These are phyloP conservation scores for Alternaria postmessia DNA, from an alignment of 2,329 filamentous ascomycete genomes.

Conservation along the genomic window DNA sequence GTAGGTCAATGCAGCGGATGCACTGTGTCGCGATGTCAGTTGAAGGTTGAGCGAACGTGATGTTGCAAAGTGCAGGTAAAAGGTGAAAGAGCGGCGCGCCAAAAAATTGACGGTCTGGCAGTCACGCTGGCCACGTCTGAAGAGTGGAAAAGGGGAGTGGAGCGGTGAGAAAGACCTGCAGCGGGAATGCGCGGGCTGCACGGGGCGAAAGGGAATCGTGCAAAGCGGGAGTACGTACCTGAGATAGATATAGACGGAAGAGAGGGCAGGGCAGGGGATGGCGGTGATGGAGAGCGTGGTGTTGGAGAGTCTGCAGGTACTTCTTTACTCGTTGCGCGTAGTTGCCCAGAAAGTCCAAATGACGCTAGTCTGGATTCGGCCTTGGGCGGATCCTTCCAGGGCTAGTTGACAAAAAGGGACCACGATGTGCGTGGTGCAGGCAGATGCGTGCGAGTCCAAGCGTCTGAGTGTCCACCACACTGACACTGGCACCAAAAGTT, in stretches of 20 bases:
- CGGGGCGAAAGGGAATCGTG: constrained; percentile 22
- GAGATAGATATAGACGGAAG: constrained; percentile 29
- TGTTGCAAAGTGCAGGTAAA: constrained; percentile 19
- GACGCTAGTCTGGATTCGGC: constrained; percentile 35
- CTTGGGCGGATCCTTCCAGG: constrained; percentile 29
- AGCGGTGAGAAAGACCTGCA: constrained; percentile 38
- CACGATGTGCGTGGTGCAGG: constrained; percentile 20
- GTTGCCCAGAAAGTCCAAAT: constrained; percentile 36
- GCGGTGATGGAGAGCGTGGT: constrained; percentile 40
- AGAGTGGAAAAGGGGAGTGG: constrained; percentile 47
- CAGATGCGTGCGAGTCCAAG: constrained; percentile 31
- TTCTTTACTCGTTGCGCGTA: constrained; percentile 49
- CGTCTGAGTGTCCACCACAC: constrained; percentile 14
- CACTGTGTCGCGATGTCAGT: constrained; percentile 45
- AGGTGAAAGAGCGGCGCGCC: constrained; percentile 31
- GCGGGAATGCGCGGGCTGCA: constrained; percentile 31
- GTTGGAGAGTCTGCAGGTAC: constrained; percentile 47
- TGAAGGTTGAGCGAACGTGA: constrained; percentile 28
- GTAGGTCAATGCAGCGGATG: constrained; percentile 51
- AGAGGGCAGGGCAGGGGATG: constrained; percentile 39
- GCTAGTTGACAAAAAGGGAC: constrained; percentile 23
- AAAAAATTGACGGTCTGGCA: constrained; percentile 33
- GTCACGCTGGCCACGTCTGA: constrained; percentile 41
- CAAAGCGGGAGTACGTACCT: constrained; percentile 42
- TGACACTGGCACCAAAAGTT: constrained; percentile 3